Evolutionary conservation across 306 rosid genomes (phyloP).

Genomic region (Fagus sylvatica): DNA sequence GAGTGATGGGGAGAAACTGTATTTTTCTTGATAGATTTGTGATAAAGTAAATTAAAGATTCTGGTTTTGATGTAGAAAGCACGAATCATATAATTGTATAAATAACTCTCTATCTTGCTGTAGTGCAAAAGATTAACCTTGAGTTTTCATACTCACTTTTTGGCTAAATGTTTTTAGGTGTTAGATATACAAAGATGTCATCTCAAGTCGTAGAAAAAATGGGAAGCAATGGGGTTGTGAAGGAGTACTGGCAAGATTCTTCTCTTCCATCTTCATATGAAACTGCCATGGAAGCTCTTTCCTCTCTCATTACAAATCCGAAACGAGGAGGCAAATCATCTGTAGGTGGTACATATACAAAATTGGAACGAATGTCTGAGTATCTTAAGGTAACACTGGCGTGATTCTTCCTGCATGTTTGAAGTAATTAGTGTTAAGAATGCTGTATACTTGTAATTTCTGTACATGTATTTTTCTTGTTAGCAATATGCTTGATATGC

Average conservation of each 20-base stretch:
- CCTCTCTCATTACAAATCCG: constrained; percentile 63
- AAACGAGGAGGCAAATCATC: constrained; percentile 56
- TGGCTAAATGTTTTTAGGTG: constrained; percentile 44
- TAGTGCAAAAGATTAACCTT: constrained; percentile 10
- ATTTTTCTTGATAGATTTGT: background rate
- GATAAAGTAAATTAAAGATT: background rate
- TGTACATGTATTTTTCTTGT: background rate
- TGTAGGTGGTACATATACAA: constrained; percentile 27
- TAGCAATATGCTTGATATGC: background rate
- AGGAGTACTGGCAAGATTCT: constrained; percentile 33
- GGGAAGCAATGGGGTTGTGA: constrained; percentile 32
- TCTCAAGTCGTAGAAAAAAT: constrained; percentile 31
- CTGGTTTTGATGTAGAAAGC: background rate
- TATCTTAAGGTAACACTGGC: constrained; percentile 57
- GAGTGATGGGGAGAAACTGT: background rate
- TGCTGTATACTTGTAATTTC: constrained; percentile 9
- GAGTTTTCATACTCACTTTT: constrained; percentile 14
- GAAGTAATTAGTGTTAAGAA: background rate
- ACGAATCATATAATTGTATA: background rate
- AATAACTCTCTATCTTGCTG: background rate
- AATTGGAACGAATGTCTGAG: constrained; percentile 51
- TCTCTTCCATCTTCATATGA: constrained; percentile 44
- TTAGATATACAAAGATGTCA: constrained; percentile 27
- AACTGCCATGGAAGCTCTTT: constrained; percentile 71
- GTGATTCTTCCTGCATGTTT: constrained; percentile 1